Evolutionary conservation across 2,329 filamentous ascomycete genomes (phyloP), one percentile per base, ranked within the genome.

Genomic region (Stagonosporopsis cucurbitacearum): DNA sequence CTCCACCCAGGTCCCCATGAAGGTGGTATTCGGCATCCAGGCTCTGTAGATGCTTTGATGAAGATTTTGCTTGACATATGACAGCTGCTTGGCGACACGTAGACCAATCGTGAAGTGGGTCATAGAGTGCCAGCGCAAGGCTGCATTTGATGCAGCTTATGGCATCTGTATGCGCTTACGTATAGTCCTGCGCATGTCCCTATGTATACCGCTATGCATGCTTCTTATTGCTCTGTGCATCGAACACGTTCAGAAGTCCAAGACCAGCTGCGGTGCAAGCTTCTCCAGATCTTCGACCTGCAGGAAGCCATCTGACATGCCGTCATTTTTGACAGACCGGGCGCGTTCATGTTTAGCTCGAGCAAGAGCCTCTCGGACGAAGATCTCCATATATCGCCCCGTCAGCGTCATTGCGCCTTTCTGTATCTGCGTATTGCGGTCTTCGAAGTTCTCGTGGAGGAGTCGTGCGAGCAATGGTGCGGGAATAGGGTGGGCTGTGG

Each of bases 271-370:
- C 51, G 91, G 90, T 13, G 90, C 89, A 66, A 96, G 81, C 76
- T 91, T 95, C 78, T 97, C 93, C 57, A 98, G 72, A 79, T 97
- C 93, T 71, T 96, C 92, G 41, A 96, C 88, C 84, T 95, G 91
- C 32, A 94, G 73, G 69, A 93, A 92, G 4, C 85, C 87, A 55
- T 85, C 81, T 63, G 65, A 60, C 47, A 66, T 59, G 58, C 73
- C 57, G 53, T 68, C 61, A 47, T 66, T 56, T 50, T 70, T 67
- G n/a, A 60, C 73, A 30, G 74, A 74, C 75, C 81, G 77, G 36
- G 74, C 80, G 70, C 88, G 88, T 79, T 91, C 89, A 55, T 87
- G 86, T 9, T 87, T 85, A 35, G 91, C 88, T 69, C 94, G 79
- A 15, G 92, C 91, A 71, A 98, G 87, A 1, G 92, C 91, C 78